Evolutionary conservation across 768 basidiomycete species (phyloP), one percentile per base, ranked within the genome.

Genomic region (Auriscalpium microsporum): DNA sequence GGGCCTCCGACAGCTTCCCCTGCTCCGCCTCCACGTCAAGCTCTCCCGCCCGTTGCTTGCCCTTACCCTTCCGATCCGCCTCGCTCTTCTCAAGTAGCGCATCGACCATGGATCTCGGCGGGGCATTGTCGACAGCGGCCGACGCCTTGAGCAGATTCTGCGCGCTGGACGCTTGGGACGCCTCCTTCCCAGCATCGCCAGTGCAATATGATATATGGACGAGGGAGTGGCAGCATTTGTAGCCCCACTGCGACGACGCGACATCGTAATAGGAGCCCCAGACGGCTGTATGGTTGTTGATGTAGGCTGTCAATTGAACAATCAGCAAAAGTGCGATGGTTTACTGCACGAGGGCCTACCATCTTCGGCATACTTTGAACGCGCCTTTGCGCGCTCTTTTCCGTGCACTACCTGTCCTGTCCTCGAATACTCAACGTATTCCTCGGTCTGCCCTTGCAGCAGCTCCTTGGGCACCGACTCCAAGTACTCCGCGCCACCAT

Each of bases 231-330:
- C 96, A 99, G 69, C 96, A 99, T 28, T 82, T 86, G 69, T 87
- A 99, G 38, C 96, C 96, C 96, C 96, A 99, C 56, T 74, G 66
- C 13, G 84, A 81, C 3, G 79, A 76, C 11, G 80, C 72, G 14
- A 73, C 58, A 61, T 90, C 84, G 68, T 90, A 98, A 84, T 85
- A 98, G 45, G 96, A 99, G 46, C 96, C 96, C 96, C 96, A 99
- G n/a, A 97, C 85, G 5, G 83, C 75, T 0, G 87, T 93, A 65
- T 99, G 96, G 65, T 99, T 99, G 70, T 94, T 94, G 64, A 88
- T 73, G 62, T 80, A 86, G 8, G 94, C 94, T 97, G 59, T 2
- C 17, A 19, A 54, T 19, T 34, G 37, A 48, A 56, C 58, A 60
- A 58, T 56, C 40, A 16, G 49, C 19, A 16, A 16, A 19, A 14